A percentile compares a stretch with the other conserved stretches of the same genome.
Conservation (phyloP, 768 basidiomycete species). For the Lactarius pseudohatsudake region DNA sequence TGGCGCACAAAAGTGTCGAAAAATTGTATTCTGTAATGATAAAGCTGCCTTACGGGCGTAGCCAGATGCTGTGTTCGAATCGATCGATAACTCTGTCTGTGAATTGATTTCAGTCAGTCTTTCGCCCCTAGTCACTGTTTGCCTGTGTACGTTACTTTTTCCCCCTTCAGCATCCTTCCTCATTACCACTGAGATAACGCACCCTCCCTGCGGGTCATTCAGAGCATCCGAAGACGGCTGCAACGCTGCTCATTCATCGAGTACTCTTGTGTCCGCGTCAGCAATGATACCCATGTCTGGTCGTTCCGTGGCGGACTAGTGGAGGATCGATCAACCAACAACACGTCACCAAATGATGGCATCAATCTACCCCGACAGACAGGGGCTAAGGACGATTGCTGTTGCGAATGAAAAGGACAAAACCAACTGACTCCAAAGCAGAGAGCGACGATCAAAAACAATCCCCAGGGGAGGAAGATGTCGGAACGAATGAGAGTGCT, state of each 20-base stretch:
- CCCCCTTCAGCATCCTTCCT: no score
- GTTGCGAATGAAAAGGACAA: background rate
- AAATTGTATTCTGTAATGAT: background rate
- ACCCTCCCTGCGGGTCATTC: background rate
- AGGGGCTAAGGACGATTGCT: background rate
- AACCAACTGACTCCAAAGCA: background rate
- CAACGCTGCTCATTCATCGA: background rate
- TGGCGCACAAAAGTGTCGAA: background rate
- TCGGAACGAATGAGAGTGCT: no score
- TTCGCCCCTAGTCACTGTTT: no score
- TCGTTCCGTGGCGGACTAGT: background rate
- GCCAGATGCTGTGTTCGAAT: background rate
- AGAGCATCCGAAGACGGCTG: background rate
- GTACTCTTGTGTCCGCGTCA: background rate
- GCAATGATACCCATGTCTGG: background rate
- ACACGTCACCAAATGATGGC: background rate
- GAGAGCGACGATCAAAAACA: background rate
- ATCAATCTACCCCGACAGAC: background rate
- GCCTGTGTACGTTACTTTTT: no score
- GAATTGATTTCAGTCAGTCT: no score
- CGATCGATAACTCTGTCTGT: background rate
- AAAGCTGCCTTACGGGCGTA: background rate
- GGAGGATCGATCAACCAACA: background rate
- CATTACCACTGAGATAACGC: background rate
- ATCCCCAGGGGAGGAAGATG: no score